Percentiles rank a stretch among this genome's conserved stretches.
Evolutionary conservation across 2,329 filamentous ascomycete species (phyloP).

Genomic region (Periconia sp.): DNA sequence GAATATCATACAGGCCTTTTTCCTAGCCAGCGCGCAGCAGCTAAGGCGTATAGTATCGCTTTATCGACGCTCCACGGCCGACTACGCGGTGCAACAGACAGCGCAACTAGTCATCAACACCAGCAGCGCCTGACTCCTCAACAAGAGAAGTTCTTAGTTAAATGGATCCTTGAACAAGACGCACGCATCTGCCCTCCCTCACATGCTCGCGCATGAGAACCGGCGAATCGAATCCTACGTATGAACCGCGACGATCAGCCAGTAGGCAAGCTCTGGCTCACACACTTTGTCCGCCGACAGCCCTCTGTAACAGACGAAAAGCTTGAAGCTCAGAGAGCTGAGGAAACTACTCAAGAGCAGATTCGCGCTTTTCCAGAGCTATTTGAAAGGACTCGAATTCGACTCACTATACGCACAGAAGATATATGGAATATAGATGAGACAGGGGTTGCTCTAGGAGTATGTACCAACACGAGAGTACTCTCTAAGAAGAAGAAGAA

Average conservation of each 20-base stretch:
- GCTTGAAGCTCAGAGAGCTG: constrained; percentile 7
- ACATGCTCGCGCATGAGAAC: constrained; percentile 12
- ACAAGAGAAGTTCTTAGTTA: constrained; percentile 15
- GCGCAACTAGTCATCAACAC: constrained; percentile 8
- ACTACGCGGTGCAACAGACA: constrained; percentile 2
- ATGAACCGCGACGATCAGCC: constrained; percentile 13
- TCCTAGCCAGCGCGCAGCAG: constrained; percentile 6
- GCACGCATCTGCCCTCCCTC: constrained; percentile 11
- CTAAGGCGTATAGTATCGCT: constrained; percentile 8
- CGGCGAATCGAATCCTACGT: constrained; percentile 12
- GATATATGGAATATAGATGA: constrained; percentile 19
- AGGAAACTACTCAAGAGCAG: constrained; percentile 9
- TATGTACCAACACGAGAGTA: constrained; percentile 13
- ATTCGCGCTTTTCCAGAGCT: constrained; percentile 13
- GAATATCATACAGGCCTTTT: constrained; percentile 14
- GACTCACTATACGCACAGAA: constrained; percentile 10
- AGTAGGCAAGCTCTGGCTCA: constrained; percentile 13
- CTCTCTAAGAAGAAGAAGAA: constrained; percentile 15
- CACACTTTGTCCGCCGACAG: constrained; percentile 13
- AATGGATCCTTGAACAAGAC: constrained; percentile 21
- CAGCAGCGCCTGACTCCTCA: constrained; percentile 17
- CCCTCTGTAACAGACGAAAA: constrained; percentile 13
- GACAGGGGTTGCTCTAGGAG: constrained; percentile 9
- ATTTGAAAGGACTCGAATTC: constrained; percentile 8
- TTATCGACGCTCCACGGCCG: constrained; percentile 5